Base-by-base conservation (phyloP, 306 rosid species). In the Glycine tomentella region DNA sequence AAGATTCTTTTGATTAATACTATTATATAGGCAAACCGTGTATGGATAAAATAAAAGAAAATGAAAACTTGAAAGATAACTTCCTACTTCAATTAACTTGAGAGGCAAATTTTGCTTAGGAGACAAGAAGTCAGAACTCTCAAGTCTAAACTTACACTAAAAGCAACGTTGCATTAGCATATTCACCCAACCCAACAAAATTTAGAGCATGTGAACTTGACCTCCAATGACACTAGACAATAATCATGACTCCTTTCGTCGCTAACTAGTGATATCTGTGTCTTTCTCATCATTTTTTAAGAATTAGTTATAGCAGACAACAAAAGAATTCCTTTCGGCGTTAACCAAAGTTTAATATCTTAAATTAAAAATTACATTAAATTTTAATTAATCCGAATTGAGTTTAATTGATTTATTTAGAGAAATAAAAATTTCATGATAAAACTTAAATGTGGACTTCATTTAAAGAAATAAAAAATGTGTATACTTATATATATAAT, bases 141-240 rank as follows among this genome's bases (percentile, higher is more conserved):
- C 5, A 34, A 36, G 40, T 46, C 40, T 45, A 5, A 69, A 46
- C 9, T 25, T 46, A 46, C 55, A 16, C 42, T 10, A 46, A 69
- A 69, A 69, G 3, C 57, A 48, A 69, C 5, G 17, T 10, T 46
- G 9, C 7, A 44, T 42, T 15, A 17, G 42, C 74, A 46, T 69
- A 69, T 69, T 69, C 74, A 69, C 74, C 74, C 40, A 46, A 69
- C 46, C 57, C 74, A 69, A 69, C 57, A 69, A 69, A 17, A 17
- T 1, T 17, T 0, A 46, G 38, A 8, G 40, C 74, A 69, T 48
- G 74, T 69, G 74, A 69, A 45, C 42, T 69, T 69, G 40, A 46
- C 74, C 74, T 69, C 42, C 0, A 48, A 48, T 69, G 2, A 16
- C 55, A n/a, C 36, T 45, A 17, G 38, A 68, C 73, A 68, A 68